Evolutionary conservation across 345 rosid genomes (phyloP).

Genomic region (Viola odorata): DNA sequence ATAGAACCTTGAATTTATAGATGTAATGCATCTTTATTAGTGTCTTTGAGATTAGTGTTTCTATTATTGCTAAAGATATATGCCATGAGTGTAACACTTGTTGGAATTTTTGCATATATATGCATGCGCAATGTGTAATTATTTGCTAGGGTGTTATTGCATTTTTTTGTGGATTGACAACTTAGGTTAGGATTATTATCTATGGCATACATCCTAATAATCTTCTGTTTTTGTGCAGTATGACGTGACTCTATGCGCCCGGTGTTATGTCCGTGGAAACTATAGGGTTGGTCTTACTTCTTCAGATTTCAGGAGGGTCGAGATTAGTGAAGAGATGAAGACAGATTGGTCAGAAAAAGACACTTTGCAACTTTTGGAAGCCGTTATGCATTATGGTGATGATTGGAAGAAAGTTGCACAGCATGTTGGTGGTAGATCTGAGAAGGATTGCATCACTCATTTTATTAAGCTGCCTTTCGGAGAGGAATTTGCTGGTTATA

Average conservation of each 20-base stretch:
- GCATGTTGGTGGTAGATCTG: constrained; percentile 73
- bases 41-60: too few species aligned
- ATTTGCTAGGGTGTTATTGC: too few species aligned
- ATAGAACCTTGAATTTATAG: too few species aligned
- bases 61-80: too few species aligned
- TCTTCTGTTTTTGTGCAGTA: constrained; percentile 35
- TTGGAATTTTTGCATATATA: too few species aligned
- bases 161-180: too few species aligned
- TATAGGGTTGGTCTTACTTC: constrained; percentile 69
- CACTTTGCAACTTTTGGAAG: constrained; percentile 71
- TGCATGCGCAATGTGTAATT: too few species aligned
- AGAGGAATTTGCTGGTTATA: constrained; percentile 45
- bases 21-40: too few species aligned
- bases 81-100: too few species aligned
- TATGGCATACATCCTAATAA: too few species aligned
- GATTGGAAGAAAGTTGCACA: constrained; percentile 92
- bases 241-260: constrained; percentile 84
- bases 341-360: constrained; percentile 83
- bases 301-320: constrained; percentile 80
- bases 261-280: constrained; percentile 91
- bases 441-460: constrained; percentile 74
- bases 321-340: constrained; percentile 62
- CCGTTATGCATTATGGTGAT: constrained; percentile 68
- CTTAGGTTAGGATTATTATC: too few species aligned
- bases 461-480: constrained; percentile 87